Conservation (phyloP, 257 asterid species). For the Schizonepeta tenuifolia region DNA sequence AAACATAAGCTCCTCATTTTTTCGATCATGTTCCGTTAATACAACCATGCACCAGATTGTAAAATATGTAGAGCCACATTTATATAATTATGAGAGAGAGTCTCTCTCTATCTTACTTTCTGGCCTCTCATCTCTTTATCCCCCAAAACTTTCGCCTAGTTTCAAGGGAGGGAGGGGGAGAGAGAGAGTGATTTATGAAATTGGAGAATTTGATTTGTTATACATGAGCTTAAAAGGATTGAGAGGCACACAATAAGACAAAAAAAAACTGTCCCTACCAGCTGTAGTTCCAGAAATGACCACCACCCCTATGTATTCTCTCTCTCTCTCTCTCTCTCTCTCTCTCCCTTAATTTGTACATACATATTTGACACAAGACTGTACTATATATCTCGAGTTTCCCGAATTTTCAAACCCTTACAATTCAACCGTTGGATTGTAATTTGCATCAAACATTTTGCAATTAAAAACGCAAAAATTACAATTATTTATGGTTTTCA, state of each 20-base stretch:
- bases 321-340: neutral
- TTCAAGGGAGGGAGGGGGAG: conserved; percentile 44
- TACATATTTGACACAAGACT: conserved; percentile 10
- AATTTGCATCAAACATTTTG: neutral
- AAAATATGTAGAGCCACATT: neutral
- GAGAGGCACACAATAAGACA: conserved; percentile 40
- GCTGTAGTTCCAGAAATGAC: conserved; percentile 46
- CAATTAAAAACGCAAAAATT: too few relatives aligned
- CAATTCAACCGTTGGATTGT: conserved; percentile 5
- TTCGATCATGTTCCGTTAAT: neutral
- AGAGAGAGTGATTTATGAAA: conserved; percentile 13
- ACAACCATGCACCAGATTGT: neutral
- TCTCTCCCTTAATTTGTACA: neutral
- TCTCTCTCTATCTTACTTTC: conserved; percentile 15
- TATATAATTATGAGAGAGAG: neutral
- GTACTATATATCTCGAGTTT: conserved; percentile 22
- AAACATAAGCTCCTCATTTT: conserved; percentile 34
- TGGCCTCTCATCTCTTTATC: conserved; percentile 42
- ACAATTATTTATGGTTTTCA: too few relatives aligned
- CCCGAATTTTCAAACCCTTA: neutral
- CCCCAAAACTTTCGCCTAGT: conserved; percentile 66
- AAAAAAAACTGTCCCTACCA: conserved; percentile 50
- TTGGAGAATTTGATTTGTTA: conserved; percentile 35
- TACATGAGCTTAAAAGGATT: conserved; percentile 29
- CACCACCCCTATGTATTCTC: conserved; percentile 27